Evolutionary conservation across 2,329 filamentous ascomycete species (phyloP).

Genomic region (Arthrobotrys pseudoclavata): DNA sequence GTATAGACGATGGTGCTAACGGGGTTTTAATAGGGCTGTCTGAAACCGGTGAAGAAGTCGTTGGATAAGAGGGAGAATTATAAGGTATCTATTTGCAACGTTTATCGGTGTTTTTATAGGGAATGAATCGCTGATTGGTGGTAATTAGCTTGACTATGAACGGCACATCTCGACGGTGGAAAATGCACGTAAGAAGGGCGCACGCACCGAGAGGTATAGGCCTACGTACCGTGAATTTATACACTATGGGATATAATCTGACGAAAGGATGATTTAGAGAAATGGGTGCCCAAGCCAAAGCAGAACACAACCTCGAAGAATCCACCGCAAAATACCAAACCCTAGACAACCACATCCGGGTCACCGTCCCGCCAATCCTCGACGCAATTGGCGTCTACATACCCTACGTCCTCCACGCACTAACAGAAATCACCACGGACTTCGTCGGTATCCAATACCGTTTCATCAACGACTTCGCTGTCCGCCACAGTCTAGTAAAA

Average conservation of each 20-base stretch:
- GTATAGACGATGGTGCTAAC: neutral
- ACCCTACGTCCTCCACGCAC: conserved; percentile 76
- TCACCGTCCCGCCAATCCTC: conserved; percentile 79
- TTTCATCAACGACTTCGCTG: conserved; percentile 45
- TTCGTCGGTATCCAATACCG: conserved; percentile 52
- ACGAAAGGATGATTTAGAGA: conserved; percentile 68
- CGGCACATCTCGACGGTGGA: conserved; percentile 79
- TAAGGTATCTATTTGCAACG: conserved; percentile 68
- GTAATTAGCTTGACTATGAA: conserved; percentile 78
- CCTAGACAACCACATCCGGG: conserved; percentile 80
- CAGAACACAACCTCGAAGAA: conserved; percentile 75
- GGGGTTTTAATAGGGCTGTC: conserved; percentile 21
- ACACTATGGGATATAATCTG: neutral
- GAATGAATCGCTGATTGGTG: conserved; percentile 57
- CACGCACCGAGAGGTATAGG: conserved; percentile 63
- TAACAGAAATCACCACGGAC: conserved; percentile 66
- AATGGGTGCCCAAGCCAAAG: conserved; percentile 77
- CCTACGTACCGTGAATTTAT: neutral
- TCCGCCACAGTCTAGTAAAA: conserved; percentile 34
- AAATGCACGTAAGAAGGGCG: conserved; percentile 77
- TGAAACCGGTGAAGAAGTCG: conserved; percentile 81
- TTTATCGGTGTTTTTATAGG: neutral
- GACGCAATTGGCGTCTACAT: conserved; percentile 72
- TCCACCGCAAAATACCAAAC: conserved; percentile 79
- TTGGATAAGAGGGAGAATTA: conserved; percentile 89